Evolutionary conservation across 257 asterid species (phyloP).

Genomic region (Prunella vulgaris): DNA sequence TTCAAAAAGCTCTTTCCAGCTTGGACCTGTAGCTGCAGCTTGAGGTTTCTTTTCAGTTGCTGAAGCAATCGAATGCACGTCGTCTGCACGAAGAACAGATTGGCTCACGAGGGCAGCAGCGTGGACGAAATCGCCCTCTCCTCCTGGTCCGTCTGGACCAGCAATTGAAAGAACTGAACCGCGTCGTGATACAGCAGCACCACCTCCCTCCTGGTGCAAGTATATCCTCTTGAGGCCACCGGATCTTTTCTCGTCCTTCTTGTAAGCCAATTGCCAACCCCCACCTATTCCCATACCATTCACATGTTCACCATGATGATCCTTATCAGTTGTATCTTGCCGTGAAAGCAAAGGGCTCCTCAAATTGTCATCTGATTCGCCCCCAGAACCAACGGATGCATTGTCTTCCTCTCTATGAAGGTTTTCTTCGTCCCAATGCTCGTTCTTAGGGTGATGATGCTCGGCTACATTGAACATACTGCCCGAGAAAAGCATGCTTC

Average conservation of each 20-base stretch:
- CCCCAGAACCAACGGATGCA: constrained; percentile 48
- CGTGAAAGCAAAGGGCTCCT: constrained; percentile 77
- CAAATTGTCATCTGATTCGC: constrained; percentile 65
- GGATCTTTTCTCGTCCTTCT: constrained; percentile 58
- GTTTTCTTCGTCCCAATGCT: constrained; percentile 77
- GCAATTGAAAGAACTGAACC: constrained; percentile 65
- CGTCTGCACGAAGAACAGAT: constrained; percentile 66
- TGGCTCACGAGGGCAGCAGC: constrained; percentile 95
- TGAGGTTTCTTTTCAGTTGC: constrained; percentile 46
- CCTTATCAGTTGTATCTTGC: constrained; percentile 51
- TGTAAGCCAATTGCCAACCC: constrained; percentile 96
- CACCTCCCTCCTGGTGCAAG: constrained; percentile 71
- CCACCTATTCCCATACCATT: constrained; percentile 83
- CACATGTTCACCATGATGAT: constrained; percentile 43
- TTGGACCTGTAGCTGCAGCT: constrained; percentile 36
- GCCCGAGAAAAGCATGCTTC: constrained; percentile 81
- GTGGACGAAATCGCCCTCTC: constrained; percentile 49
- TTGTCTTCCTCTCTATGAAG: constrained; percentile 40
- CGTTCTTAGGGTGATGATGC: constrained; percentile 41
- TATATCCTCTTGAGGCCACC: constrained; percentile 78
- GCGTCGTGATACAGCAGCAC: constrained; percentile 55
- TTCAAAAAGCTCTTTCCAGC: constrained; percentile 81
- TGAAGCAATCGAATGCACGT: constrained; percentile 40
- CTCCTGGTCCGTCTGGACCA: constrained; percentile 49
- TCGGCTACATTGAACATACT: constrained; percentile 75